These are phyloP conservation scores for Stachybotrys chartarum DNA, from an alignment of 2,329 filamentous ascomycete genomes.

Conservation along the genomic window DNA sequence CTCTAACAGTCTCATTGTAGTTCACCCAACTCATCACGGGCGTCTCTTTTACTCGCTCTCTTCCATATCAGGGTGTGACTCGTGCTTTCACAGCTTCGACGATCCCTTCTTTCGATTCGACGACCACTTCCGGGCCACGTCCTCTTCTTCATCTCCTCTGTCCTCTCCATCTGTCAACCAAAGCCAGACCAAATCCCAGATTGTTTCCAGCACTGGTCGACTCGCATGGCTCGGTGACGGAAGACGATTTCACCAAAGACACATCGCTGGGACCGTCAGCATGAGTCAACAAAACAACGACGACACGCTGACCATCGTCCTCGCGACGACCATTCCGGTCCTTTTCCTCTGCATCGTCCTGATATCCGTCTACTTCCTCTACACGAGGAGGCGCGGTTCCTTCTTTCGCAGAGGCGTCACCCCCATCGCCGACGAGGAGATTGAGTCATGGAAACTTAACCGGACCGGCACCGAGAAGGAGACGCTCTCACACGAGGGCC, in stretches of 20 bases:
- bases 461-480: conserved; percentile 20
- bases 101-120: background rate
- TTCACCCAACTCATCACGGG: background rate
- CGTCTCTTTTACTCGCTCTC: background rate
- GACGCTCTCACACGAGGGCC: conserved; percentile 11
- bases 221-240: background rate
- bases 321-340: conserved; percentile 43
- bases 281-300: conserved; percentile 19
- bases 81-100: background rate
- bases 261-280: conserved; percentile 13
- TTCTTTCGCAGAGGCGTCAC: conserved; percentile 49
- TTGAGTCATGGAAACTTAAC: conserved; percentile 53
- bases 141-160: background rate
- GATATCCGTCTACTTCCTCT: conserved; percentile 21
- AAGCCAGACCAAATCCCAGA: background rate
- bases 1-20: background rate
- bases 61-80: background rate
- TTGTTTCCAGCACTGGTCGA: background rate
- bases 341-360: conserved; percentile 27
- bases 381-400: conserved; percentile 24
- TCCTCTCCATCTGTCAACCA: background rate
- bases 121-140: background rate
- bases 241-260: background rate
- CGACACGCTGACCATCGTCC: conserved; percentile 39
- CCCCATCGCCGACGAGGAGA: conserved; percentile 59